Base-by-base conservation (phyloP, 2,329 filamentous ascomycete genomes). In the Thielaviopsis ethacetica region DNA sequence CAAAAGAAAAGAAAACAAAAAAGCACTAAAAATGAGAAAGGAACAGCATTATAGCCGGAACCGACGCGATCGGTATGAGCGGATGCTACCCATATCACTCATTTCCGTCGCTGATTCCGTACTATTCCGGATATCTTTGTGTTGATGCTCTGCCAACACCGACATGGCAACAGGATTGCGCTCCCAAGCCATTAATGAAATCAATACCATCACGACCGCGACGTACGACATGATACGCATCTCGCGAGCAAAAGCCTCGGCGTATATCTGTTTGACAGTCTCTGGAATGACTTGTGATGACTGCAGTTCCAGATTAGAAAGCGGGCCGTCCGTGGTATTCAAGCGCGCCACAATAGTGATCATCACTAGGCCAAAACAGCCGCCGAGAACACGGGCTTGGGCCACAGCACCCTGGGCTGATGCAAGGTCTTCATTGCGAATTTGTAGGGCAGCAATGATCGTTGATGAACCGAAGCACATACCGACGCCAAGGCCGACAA, bases 401-500 rank as follows among this genome's bases (percentile, higher is more conserved):
- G 81, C 78, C 10, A 83, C 72, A 4, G 79, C 75, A 0, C 80
- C 81, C 63, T 83, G 79, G 0, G 78, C 79, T 1, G 79, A 76
- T 0, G 81, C 80, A 55, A 80, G 70, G 58, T 80, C 75, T 19
- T 73, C 68, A 0, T 76, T 73, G 3, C 71, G 69, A 53, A 81
- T 73, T 53, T 62, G 54, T 15, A 81, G 71, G 53, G 76, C 77
- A 2, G 78, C 79, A 64, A 82, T 76, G 60, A 83, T 79, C 0
- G 79, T 81, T 7, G 76, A 76, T 2, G 76, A 74, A 0, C 77
- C 78, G 62, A 82, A 78, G 10, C 75, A 77, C 17, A 83, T 71
- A 0, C 81, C 81, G 17, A 82, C 77, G 0, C 81, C 81, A 0
- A 83, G 67, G 1, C 81, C 81, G 30, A 82, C 77, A 7, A 83